These are phyloP conservation scores for Rhodotorula glutinis DNA, from an alignment of 1,284 basidiomycete genomes.

Conservation along the genomic window DNA sequence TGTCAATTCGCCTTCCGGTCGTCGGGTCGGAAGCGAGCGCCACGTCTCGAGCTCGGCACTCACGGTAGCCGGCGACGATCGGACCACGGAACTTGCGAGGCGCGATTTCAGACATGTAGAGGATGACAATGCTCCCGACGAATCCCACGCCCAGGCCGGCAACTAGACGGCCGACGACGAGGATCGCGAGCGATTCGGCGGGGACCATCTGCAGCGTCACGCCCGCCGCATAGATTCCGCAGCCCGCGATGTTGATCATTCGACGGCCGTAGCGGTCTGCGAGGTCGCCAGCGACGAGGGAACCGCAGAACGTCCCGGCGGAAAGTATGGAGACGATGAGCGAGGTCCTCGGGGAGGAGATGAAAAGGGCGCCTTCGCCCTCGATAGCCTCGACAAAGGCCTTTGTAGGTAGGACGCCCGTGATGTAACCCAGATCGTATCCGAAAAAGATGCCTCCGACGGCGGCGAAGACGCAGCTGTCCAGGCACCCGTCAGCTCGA, in stretches of 20 bases:
- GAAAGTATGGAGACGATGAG: slow-evolving; percentile 35
- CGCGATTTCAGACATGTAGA: slow-evolving; percentile 19
- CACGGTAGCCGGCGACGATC: slow-evolving; percentile 40
- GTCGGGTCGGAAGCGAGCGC: no score
- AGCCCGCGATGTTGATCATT: slow-evolving; percentile 45
- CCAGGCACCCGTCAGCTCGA: slow-evolving; percentile 6
- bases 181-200: slow-evolving; percentile 47
- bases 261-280: slow-evolving; percentile 33
- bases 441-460: slow-evolving; percentile 42
- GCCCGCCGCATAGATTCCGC: slow-evolving; percentile 50
- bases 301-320: slow-evolving; percentile 32
- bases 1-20: no score
- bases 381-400: slow-evolving; percentile 38
- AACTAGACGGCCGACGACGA: slow-evolving; percentile 50
- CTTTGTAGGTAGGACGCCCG: slow-evolving; percentile 37
- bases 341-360: slow-evolving; percentile 15
- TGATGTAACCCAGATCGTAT: slow-evolving; percentile 41
- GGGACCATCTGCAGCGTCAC: slow-evolving; percentile 48
- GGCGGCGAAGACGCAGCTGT: slow-evolving; percentile 40
- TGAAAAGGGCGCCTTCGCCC: slow-evolving; percentile 17
- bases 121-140: slow-evolving; percentile 51
- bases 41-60: no score
- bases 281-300: slow-evolving; percentile 31
- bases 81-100: slow-evolving; percentile 33
- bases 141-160: slow-evolving; percentile 55